A percentile compares a stretch with the other conserved stretches of the same genome.
Conservation (phyloP, 805 yeast species). For the Maudiozyma saulgeensis region DNA sequence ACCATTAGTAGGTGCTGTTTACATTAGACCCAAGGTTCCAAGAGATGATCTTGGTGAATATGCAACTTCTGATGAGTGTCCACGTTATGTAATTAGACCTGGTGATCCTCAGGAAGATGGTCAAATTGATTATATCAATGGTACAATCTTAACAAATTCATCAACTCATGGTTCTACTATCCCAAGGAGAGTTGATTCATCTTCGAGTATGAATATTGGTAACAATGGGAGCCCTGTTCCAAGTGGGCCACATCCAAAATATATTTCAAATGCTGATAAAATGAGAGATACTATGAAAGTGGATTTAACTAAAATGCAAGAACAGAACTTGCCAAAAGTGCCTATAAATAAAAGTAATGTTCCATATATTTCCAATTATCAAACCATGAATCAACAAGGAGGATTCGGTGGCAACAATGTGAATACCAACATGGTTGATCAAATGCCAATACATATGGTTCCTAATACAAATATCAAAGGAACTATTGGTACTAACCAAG, state of each 20-base stretch:
- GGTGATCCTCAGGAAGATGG: slow-evolving; percentile 33
- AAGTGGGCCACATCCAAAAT: not conserved
- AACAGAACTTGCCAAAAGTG: not conserved
- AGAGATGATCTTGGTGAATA: slow-evolving; percentile 80
- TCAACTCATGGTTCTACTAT: slow-evolving; percentile 6
- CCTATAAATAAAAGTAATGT: not conserved
- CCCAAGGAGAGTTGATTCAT: not conserved
- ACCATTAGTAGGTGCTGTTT: slow-evolving; percentile 89
- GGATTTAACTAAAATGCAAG: not conserved
- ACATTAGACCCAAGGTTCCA: slow-evolving; percentile 60
- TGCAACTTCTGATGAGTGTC: slow-evolving; percentile 39
- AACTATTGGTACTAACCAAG: not conserved
- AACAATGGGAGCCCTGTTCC: not conserved
- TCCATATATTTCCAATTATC: no score
- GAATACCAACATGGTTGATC: not conserved
- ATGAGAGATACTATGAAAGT: not conserved
- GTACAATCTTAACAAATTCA: slow-evolving; percentile 19
- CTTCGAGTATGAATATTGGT: not conserved
- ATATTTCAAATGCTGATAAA: not conserved
- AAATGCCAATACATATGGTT: not conserved
- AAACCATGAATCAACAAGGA: no score
- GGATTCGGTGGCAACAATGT: no score
- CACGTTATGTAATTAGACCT: slow-evolving; percentile 36
- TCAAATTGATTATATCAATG: slow-evolving; percentile 24
- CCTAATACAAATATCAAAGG: not conserved